A percentile compares a stretch with the other conserved stretches of the same genome.
phyloP scores from a whole-genome alignment of 2,329 filamentous ascomycete genomes.

The Aspergillus piperis region DNA sequence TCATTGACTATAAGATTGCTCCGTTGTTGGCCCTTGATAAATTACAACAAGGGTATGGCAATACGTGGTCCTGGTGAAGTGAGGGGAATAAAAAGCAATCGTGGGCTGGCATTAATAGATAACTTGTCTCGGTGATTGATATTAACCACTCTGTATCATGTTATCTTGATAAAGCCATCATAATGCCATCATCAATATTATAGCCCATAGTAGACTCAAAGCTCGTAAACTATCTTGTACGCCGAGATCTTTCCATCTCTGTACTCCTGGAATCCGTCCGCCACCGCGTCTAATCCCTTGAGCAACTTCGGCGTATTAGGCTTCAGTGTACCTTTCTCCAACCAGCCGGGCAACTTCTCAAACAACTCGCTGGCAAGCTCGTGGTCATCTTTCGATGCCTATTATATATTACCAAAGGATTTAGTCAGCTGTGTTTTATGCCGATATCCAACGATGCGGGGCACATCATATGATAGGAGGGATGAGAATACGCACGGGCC shows the following conservation, averaged over 20 bases:
- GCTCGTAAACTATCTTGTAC: constrained; percentile 44
- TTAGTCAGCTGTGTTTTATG: not conserved
- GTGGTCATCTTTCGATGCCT: constrained; percentile 42
- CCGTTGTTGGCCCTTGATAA: too few relatives aligned
- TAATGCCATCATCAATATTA: rapidly evolving
- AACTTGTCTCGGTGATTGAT: too few relatives aligned
- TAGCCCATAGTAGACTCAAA: not conserved
- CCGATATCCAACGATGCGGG: not conserved
- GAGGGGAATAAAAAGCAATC: too few relatives aligned
- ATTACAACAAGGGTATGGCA: too few relatives aligned
- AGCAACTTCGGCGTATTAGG: constrained; percentile 36
- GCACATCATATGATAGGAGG: not conserved
- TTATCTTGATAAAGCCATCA: too few relatives aligned
- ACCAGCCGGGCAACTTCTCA: constrained; percentile 36
- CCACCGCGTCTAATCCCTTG: constrained; percentile 36
- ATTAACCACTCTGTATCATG: too few relatives aligned
- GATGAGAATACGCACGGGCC: constrained; percentile 35
- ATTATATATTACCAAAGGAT: constrained; percentile 12
- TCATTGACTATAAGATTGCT: too few relatives aligned
- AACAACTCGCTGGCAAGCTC: constrained; percentile 41
- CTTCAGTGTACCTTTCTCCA: constrained; percentile 39
- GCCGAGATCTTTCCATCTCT: constrained; percentile 43
- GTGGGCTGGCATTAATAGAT: too few relatives aligned
- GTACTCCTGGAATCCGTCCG: constrained; percentile 41
- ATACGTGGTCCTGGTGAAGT: too few relatives aligned